Conservation (phyloP, 805 yeast species). For the Hanseniaspora mollemarum region DNA sequence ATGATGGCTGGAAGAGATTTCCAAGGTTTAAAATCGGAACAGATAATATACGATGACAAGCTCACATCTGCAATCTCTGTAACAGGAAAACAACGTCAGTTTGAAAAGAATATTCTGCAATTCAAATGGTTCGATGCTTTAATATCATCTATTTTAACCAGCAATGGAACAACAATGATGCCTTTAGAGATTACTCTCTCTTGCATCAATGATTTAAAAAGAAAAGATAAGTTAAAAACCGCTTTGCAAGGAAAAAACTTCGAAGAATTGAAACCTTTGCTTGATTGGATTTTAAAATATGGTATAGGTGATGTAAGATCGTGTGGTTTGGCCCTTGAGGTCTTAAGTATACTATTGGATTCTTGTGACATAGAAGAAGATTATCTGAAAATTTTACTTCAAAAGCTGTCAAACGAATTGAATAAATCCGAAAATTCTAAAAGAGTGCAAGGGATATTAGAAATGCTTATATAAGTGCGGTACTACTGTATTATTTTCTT, state of each 20-base stretch:
- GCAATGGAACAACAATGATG: constrained; percentile 37
- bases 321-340: constrained; percentile 49
- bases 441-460: constrained; percentile 86
- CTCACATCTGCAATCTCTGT: constrained; percentile 28
- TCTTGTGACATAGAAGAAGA: constrained; percentile 75
- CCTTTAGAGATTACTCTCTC: constrained; percentile 72
- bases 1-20: constrained; percentile 88
- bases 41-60: constrained; percentile 52
- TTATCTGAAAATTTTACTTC: constrained; percentile 47
- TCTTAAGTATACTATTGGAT: constrained; percentile 60
- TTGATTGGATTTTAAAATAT: constrained; percentile 67
- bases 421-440: constrained; percentile 76
- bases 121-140: constrained; percentile 91
- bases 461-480: constrained; percentile 44
- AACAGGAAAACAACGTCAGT: constrained; percentile 60
- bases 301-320: constrained; percentile 72
- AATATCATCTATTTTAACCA: constrained; percentile 64
- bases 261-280: constrained; percentile 67
- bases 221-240: constrained; percentile 78
- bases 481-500: not conserved
- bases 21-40: constrained; percentile 70
- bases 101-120: constrained; percentile 72
- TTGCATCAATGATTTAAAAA: constrained; percentile 73
- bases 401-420: constrained; percentile 56
- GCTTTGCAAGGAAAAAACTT: constrained; percentile 77